These are phyloP conservation scores for Penicillium decumbens DNA, from an alignment of 2,329 filamentous ascomycete genomes.

Conservation along the genomic window DNA sequence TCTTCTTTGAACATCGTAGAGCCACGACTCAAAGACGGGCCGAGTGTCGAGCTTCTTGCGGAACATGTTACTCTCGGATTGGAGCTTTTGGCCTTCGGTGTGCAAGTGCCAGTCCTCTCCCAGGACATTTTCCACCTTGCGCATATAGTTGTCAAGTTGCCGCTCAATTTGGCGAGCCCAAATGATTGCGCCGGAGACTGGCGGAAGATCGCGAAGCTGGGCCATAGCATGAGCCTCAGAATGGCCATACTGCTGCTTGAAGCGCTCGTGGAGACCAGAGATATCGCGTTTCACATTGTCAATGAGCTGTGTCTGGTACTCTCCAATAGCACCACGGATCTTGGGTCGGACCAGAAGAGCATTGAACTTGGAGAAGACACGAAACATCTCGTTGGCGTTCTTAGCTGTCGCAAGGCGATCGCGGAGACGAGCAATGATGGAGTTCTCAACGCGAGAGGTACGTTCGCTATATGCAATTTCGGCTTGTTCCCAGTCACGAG, in stretches of 20 bases:
- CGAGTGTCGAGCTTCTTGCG: slow-evolving; percentile 92
- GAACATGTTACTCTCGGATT: slow-evolving; percentile 87
- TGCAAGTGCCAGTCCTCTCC: slow-evolving; percentile 93
- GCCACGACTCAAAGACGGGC: slow-evolving; percentile 92
- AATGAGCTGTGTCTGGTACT: slow-evolving; percentile 97
- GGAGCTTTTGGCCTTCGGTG: slow-evolving; percentile 88
- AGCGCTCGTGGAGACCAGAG: slow-evolving; percentile 84
- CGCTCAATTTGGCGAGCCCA: slow-evolving; percentile 97
- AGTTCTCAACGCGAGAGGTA: slow-evolving; percentile 95
- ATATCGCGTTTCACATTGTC: slow-evolving; percentile 98
- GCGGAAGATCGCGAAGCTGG: slow-evolving; percentile 88
- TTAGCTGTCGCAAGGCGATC: slow-evolving; percentile 93
- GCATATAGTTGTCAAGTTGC: slow-evolving; percentile 94
- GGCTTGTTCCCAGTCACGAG: slow-evolving; percentile 84
- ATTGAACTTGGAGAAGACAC: slow-evolving; percentile 99
- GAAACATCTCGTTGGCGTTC: slow-evolving; percentile 99
- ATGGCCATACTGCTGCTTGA: slow-evolving; percentile 98
- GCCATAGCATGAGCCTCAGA: slow-evolving; percentile 98
- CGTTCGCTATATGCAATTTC: slow-evolving; percentile 97
- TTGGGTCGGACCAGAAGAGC: slow-evolving; percentile 97
- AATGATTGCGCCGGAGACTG: slow-evolving; percentile 93
- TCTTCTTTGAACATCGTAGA: slow-evolving; percentile 79
- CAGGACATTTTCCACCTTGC: slow-evolving; percentile 96
- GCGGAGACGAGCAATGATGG: slow-evolving; percentile 88
- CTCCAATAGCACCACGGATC: slow-evolving; percentile 93